A percentile compares a stretch with the other conserved stretches of the same genome.
Evolutionary conservation across 306 rosid species (phyloP).

Genomic region (Castanea sativa): DNA sequence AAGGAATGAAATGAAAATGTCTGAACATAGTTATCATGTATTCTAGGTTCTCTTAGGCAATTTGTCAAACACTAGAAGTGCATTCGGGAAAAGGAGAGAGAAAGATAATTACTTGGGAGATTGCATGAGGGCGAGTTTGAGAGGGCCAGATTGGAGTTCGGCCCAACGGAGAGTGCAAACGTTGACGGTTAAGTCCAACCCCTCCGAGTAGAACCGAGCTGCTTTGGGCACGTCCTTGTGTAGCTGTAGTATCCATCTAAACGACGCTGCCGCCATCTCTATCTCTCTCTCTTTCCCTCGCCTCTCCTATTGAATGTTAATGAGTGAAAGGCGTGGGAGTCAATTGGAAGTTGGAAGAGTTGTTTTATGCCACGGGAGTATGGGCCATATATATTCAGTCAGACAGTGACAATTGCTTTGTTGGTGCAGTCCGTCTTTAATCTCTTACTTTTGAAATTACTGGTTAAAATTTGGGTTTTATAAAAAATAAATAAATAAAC

Average conservation of each 20-base stretch:
- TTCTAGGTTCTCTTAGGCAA: constrained; percentile 21
- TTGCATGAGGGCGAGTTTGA: constrained; percentile 80
- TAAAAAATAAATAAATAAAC: no score
- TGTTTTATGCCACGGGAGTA: no score
- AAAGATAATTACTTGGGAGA: constrained; percentile 39
- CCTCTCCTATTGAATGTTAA: no score
- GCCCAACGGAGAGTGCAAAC: constrained; percentile 86
- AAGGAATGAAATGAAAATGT: no score
- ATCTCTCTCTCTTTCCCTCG: background rate
- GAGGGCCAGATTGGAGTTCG: constrained; percentile 84
- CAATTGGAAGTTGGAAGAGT: no score
- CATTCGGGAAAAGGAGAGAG: background rate
- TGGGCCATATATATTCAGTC: no score
- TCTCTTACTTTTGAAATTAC: no score
- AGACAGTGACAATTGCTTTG: no score
- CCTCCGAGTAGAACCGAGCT: constrained; percentile 72
- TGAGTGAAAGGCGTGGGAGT: no score
- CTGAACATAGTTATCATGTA: background rate
- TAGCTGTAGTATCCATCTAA: constrained; percentile 72
- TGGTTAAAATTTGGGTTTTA: no score
- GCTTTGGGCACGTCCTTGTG: constrained; percentile 88
- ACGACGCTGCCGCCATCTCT: constrained; percentile 61
- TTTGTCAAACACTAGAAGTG: constrained; percentile 40
- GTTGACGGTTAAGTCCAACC: constrained; percentile 68
- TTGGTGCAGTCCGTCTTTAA: no score